These are phyloP conservation scores for Teunomyces gatunensis DNA, from an alignment of 805 yeast species.

Conservation along the genomic window DNA sequence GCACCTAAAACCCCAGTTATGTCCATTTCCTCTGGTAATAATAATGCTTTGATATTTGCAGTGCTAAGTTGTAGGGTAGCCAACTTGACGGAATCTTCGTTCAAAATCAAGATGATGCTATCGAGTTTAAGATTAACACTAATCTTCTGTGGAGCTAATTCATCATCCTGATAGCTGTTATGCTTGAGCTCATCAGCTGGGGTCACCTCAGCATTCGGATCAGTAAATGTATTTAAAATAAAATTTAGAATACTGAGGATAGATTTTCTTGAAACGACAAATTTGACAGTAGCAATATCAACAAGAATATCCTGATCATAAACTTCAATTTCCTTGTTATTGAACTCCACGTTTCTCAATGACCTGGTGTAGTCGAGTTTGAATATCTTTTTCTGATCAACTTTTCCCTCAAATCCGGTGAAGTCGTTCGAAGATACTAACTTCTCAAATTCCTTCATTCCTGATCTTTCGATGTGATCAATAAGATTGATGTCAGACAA, in stretches of 20 bases:
- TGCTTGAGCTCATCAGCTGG: conserved; percentile 73
- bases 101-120: conserved; percentile 69
- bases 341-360: conserved; percentile 57
- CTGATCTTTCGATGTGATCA: conserved; percentile 68
- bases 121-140: conserved; percentile 66
- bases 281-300: conserved; percentile 72
- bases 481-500: conserved; percentile 67
- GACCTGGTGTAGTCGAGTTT: conserved; percentile 55
- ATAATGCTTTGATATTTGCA: conserved; percentile 62
- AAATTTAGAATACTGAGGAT: conserved; percentile 76
- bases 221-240: conserved; percentile 81
- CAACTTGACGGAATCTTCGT: conserved; percentile 78
- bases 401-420: conserved; percentile 19
- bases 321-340: conserved; percentile 56
- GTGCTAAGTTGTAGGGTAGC: conserved; percentile 76
- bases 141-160: conserved; percentile 70
- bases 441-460: conserved; percentile 61
- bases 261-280: conserved; percentile 75
- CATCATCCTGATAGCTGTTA: conserved; percentile 54
- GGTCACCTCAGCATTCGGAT: conserved; percentile 64
- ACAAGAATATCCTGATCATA: conserved; percentile 75
- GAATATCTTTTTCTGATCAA: conserved; percentile 48
- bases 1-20: conserved; percentile 75
- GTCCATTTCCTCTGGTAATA: conserved; percentile 77
- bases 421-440: conserved; percentile 64